Evolutionary conservation across 2,329 filamentous ascomycete species (phyloP).

Genomic region (Claviceps arundinis): DNA sequence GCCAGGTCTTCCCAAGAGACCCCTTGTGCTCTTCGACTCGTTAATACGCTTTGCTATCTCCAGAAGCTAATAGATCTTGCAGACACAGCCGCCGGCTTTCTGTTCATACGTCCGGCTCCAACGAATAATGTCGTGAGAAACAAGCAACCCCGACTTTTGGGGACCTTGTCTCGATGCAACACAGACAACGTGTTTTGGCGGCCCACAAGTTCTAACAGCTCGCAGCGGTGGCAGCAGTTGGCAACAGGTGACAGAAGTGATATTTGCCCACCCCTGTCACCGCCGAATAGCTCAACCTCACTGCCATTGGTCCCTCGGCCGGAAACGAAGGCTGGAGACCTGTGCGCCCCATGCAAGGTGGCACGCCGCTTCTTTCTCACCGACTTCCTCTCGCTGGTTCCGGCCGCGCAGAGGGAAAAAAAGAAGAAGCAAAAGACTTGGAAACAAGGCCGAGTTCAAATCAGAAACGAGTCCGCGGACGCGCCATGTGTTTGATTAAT

Average conservation of each 20-base stretch:
- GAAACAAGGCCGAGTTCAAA: not conserved
- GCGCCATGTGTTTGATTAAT: not conserved
- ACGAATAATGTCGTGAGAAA: not conserved
- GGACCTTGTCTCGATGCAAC: not conserved
- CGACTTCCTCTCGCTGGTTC: conserved; percentile 1
- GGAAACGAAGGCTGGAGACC: not conserved
- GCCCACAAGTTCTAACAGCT: conserved; percentile 4
- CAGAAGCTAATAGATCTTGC: not conserved
- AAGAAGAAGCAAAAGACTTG: not conserved
- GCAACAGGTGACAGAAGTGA: not conserved
- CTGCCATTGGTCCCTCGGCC: conserved; percentile 9
- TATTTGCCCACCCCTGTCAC: conserved; percentile 8
- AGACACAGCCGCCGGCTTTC: not conserved
- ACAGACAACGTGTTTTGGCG: conserved; percentile 5
- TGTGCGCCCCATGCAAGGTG: conserved; percentile 5
- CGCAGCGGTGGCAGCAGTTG: conserved; percentile 1
- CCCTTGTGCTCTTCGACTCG: not conserved
- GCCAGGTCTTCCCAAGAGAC: not conserved
- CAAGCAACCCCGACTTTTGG: not conserved
- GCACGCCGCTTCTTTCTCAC: conserved; percentile 6
- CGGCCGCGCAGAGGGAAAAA: not conserved
- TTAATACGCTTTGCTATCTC: not conserved
- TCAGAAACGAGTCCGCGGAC: not conserved
- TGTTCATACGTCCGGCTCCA: not conserved
- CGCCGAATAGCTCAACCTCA: conserved; percentile 8